A percentile compares a stretch with the other conserved stretches of the same genome.
Evolutionary conservation across 2,329 filamentous ascomycete species (phyloP).

Genomic region (Aspergillus sp.): DNA sequence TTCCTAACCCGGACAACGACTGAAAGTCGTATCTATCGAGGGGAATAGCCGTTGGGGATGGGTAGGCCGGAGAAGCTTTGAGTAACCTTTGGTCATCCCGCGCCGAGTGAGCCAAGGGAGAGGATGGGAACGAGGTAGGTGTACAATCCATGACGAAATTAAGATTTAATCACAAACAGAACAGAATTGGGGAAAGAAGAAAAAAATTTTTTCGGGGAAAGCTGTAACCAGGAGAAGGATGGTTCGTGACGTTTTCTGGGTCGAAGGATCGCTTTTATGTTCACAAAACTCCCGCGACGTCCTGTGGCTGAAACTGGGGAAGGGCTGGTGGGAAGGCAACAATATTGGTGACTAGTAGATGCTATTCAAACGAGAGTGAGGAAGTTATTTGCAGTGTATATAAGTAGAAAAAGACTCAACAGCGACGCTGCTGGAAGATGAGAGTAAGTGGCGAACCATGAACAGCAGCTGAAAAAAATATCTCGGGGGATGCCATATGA

Average conservation of each 20-base stretch:
- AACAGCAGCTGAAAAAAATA: constrained; percentile 32
- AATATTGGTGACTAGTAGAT: background rate
- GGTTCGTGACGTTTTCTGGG: background rate
- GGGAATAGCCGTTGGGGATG: constrained; percentile 21
- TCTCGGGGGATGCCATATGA: constrained; percentile 26
- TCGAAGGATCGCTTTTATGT: background rate
- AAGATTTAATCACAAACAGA: background rate
- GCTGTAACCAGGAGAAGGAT: background rate
- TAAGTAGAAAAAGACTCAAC: constrained; percentile 27
- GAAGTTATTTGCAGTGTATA: constrained; percentile 25
- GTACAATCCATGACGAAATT: constrained; percentile 25
- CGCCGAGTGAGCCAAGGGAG: constrained; percentile 14
- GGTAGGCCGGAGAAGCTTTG: constrained; percentile 25
- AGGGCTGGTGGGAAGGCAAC: background rate
- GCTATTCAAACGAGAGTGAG: constrained; percentile 2
- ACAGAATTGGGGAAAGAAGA: background rate
- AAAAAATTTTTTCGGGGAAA: background rate
- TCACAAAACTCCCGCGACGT: background rate
- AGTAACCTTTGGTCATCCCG: constrained; percentile 17
- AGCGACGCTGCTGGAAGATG: constrained; percentile 24
- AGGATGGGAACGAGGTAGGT: constrained; percentile 24
- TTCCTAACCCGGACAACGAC: constrained; percentile 32
- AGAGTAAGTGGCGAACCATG: constrained; percentile 27
- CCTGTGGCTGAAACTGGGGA: background rate
- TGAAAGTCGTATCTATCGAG: constrained; percentile 21